These are phyloP conservation scores for Circinella umbellata DNA, from an alignment of 371 early-diverging fungal genomes.

Conservation along the genomic window DNA sequence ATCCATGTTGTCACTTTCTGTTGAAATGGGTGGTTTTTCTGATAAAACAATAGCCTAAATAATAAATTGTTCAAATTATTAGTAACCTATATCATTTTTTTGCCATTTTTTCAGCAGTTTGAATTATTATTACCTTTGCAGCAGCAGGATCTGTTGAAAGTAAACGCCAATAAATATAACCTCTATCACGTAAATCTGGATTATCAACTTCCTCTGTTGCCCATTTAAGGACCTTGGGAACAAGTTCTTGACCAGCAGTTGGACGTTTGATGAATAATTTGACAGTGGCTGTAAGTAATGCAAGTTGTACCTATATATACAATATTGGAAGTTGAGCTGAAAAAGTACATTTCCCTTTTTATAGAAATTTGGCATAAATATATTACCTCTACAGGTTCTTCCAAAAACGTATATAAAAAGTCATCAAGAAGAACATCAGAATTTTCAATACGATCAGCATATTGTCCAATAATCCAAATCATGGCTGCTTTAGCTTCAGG, in stretches of 20 bases:
- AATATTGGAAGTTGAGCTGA: background rate
- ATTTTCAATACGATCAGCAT: slow-evolving; percentile 91
- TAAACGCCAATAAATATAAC: slow-evolving; percentile 97
- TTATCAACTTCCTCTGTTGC: slow-evolving; percentile 94
- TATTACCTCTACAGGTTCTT: slow-evolving; percentile 78
- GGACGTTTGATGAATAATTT: slow-evolving; percentile 95
- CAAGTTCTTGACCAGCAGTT: slow-evolving; percentile 85
- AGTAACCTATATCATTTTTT: no score
- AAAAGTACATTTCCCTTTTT: no score
- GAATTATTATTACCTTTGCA: slow-evolving; percentile 51
- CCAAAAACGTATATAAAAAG: slow-evolving; percentile 70
- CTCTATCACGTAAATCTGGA: slow-evolving; percentile 97
- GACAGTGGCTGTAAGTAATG: slow-evolving; percentile 92
- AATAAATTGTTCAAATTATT: background rate
- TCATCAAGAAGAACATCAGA: slow-evolving; percentile 80
- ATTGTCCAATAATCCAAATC: slow-evolving; percentile 98
- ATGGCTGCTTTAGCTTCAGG: slow-evolving; percentile 93
- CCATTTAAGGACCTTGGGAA: slow-evolving; percentile 89
- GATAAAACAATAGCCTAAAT: slow-evolving; percentile 74
- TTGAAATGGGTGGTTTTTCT: slow-evolving; percentile 92
- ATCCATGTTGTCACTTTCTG: slow-evolving; percentile 85
- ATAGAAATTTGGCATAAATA: no score
- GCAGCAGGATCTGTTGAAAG: slow-evolving; percentile 88
- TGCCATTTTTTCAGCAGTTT: no score
- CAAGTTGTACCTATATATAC: slow-evolving; percentile 80